These are phyloP conservation scores for Suillus brevipes DNA, from an alignment of 768 basidiomycete genomes.

Conservation along the genomic window DNA sequence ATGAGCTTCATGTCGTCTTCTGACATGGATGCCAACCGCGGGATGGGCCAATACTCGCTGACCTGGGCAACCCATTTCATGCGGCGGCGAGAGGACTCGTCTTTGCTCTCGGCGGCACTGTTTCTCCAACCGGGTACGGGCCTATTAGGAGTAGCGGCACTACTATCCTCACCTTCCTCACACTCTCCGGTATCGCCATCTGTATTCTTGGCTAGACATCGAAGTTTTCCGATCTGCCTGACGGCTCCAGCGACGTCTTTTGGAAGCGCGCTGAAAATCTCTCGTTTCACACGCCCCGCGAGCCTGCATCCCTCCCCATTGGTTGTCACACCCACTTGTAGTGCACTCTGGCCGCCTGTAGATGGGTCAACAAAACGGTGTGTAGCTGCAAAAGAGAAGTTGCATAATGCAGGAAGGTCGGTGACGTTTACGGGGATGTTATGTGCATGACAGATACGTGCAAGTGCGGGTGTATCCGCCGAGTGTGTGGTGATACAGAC, in stretches of 20 bases:
- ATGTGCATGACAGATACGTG: constrained; percentile 50
- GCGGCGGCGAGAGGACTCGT: constrained; percentile 56
- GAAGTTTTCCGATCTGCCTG: constrained; percentile 66
- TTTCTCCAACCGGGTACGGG: constrained; percentile 57
- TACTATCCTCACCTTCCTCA: constrained; percentile 55
- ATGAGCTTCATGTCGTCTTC: constrained; percentile 67
- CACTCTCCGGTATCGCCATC: constrained; percentile 28
- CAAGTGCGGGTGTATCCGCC: constrained; percentile 51
- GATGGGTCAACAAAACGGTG: constrained; percentile 71
- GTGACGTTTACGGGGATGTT: constrained; percentile 81
- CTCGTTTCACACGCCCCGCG: constrained; percentile 74
- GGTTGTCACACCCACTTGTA: constrained; percentile 85
- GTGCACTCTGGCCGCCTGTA: constrained; percentile 45
- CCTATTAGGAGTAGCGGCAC: constrained; percentile 61
- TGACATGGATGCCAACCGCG: constrained; percentile 69
- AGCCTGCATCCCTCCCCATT: constrained; percentile 91
- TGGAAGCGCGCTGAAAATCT: constrained; percentile 76
- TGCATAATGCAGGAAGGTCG: constrained; percentile 82
- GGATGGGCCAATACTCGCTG: constrained; percentile 93
- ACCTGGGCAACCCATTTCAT: constrained; percentile 96
- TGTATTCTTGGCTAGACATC: constrained; percentile 47
- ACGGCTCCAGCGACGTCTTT: constrained; percentile 75
- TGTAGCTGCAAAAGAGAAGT: constrained; percentile 84
- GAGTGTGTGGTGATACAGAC: constrained; percentile 76
- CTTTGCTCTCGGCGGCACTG: constrained; percentile 35